phyloP scores from a whole-genome alignment of 2,329 filamentous ascomycete genomes.

The Epichloe aotearoae region DNA sequence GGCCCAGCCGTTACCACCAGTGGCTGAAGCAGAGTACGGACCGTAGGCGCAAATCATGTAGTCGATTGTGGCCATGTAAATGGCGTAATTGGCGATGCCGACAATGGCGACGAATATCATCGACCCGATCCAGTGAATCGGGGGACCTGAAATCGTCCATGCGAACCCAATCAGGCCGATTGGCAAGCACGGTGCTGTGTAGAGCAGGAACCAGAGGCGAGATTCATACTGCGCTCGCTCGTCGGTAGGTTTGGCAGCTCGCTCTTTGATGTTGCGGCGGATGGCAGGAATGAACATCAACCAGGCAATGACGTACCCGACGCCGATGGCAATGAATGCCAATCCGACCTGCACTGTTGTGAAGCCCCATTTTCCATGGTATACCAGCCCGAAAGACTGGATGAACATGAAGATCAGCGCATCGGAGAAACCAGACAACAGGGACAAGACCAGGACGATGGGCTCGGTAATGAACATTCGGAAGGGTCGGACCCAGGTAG shows the following conservation, averaged over 20 bases:
- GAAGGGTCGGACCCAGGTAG: constrained; percentile 51
- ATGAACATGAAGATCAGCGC: constrained; percentile 69
- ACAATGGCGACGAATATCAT: constrained; percentile 53
- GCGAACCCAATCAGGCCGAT: constrained; percentile 60
- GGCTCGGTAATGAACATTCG: constrained; percentile 63
- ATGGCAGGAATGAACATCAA: constrained; percentile 45
- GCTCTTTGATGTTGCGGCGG: constrained; percentile 36
- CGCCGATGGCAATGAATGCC: constrained; percentile 50
- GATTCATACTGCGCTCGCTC: constrained; percentile 56
- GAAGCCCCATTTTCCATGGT: constrained; percentile 50
- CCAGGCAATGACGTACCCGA: constrained; percentile 54
- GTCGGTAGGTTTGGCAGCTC: constrained; percentile 34
- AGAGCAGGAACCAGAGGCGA: constrained; percentile 52
- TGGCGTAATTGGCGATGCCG: constrained; percentile 60
- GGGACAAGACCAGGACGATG: constrained; percentile 56
- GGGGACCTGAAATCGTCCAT: constrained; percentile 51
- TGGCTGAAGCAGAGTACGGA: constrained; percentile 59
- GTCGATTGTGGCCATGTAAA: constrained; percentile 66
- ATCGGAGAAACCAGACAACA: constrained; percentile 60
- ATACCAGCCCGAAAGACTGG: constrained; percentile 56
- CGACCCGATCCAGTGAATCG: constrained; percentile 54
- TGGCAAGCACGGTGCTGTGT: constrained; percentile 44
- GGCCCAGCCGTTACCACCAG: constrained; percentile 62
- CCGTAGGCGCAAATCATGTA: constrained; percentile 69
- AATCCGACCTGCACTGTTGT: constrained; percentile 41